Conservation (phyloP, 495 filamentous ascomycete species). For the Hyaloscypha hepaticicola region DNA sequence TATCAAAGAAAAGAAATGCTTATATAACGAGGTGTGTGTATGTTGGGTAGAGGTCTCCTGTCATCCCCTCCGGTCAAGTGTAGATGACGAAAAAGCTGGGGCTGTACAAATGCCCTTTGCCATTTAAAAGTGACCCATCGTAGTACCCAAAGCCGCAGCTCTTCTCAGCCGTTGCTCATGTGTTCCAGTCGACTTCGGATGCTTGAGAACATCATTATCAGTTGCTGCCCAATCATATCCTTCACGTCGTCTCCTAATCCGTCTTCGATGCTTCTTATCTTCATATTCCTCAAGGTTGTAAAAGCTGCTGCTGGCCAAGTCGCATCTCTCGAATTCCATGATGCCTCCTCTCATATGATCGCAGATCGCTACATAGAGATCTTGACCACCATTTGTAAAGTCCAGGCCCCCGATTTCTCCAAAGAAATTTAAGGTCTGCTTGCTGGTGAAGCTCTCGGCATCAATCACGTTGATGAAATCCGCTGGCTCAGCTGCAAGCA, state of each 20-base stretch:
- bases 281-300: conserved; percentile 23
- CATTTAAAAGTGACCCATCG: conserved; percentile 24
- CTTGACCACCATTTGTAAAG: conserved; percentile 68
- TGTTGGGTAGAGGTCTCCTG: neutral
- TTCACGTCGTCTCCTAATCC: conserved; percentile 8
- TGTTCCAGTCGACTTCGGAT: conserved; percentile 26
- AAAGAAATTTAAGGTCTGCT: conserved; percentile 81
- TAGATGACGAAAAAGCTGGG: neutral
- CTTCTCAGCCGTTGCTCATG: conserved; percentile 14
- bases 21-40: neutral
- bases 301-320: conserved; percentile 43
- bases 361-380: conserved; percentile 70
- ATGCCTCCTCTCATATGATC: conserved; percentile 78
- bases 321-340: conserved; percentile 68
- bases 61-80: neutral
- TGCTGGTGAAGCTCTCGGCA: conserved; percentile 61
- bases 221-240: conserved; percentile 39
- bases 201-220: conserved; percentile 33
- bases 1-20: conserved; percentile 22
- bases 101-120: conserved; percentile 19
- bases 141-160: conserved; percentile 23
- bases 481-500: conserved; percentile 80
- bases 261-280: conserved; percentile 8
- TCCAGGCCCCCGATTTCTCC: conserved; percentile 80
- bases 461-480: conserved; percentile 81